Evolutionary conservation across 1,284 basidiomycete genomes (phyloP).

Genomic region (Ustilago lituana): DNA sequence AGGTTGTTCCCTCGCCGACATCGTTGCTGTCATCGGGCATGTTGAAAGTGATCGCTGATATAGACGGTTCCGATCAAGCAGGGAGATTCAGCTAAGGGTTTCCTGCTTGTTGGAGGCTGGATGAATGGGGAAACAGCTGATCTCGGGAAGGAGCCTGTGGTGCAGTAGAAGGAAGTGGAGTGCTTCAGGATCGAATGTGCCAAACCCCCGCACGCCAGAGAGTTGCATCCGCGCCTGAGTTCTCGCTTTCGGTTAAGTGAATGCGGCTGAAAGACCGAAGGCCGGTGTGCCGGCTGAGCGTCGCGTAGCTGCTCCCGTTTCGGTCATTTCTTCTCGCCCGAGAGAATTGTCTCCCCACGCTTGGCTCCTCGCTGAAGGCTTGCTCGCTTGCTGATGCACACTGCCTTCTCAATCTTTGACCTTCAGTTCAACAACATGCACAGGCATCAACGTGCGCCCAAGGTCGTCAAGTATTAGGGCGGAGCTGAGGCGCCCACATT

Average conservation of each 20-base stretch:
- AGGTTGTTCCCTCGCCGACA: constrained; percentile 10
- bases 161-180: background rate
- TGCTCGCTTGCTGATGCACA: too few relatives aligned
- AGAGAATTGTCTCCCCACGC: background rate
- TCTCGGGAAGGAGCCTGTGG: background rate
- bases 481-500: too few relatives aligned
- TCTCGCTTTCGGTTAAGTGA: constrained; percentile 11
- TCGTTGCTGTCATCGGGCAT: constrained; percentile 29
- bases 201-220: constrained; percentile 15
- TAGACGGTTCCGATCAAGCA: too few relatives aligned
- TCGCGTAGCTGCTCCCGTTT: background rate
- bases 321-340: constrained; percentile 16
- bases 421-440: too few relatives aligned
- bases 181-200: background rate
- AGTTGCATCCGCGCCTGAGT: background rate
- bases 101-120: too few relatives aligned
- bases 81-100: too few relatives aligned
- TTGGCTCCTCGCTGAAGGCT: too few relatives aligned
- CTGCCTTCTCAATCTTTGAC: too few relatives aligned
- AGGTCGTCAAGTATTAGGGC: too few relatives aligned
- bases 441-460: too few relatives aligned
- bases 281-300: constrained; percentile 18
- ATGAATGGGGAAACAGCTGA: too few relatives aligned
- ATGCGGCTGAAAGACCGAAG: constrained; percentile 28
- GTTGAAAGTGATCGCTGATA: background rate